Conservation (phyloP, 768 basidiomycete species). For the Lyophyllum semitale region DNA sequence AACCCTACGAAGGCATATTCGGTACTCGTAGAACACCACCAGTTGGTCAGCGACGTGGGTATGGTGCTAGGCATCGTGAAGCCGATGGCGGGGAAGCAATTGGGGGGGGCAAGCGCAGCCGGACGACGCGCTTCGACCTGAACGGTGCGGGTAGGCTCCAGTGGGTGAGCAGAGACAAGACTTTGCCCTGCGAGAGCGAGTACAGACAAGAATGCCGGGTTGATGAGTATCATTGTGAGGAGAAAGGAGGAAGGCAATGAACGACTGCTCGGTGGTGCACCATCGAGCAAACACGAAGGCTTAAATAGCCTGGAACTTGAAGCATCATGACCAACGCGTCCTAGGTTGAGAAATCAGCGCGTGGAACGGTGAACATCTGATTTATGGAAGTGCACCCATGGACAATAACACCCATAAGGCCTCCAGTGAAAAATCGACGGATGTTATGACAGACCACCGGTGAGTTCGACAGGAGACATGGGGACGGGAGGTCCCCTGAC, state of each 20-base stretch:
- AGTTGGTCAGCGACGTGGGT: slow-evolving; percentile 46
- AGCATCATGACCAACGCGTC: background rate
- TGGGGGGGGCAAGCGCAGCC: slow-evolving; percentile 7
- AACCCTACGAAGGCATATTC: slow-evolving; percentile 81
- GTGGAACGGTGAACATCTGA: slow-evolving; percentile 10
- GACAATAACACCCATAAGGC: too few species aligned
- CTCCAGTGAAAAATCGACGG: too few species aligned
- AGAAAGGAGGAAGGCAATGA: background rate
- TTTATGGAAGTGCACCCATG: too few species aligned
- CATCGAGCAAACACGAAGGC: background rate
- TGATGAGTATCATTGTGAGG: slow-evolving; percentile 5
- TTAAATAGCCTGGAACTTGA: slow-evolving; percentile 6
- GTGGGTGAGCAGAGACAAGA: slow-evolving; percentile 5
- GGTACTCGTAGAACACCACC: slow-evolving; percentile 65
- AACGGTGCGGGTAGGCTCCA: slow-evolving; percentile 14
- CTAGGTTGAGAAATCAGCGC: background rate
- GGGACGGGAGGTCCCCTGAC: slow-evolving; percentile 1
- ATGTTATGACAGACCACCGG: background rate
- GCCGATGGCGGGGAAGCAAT: slow-evolving; percentile 23
- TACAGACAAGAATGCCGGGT: background rate
- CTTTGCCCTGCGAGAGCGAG: background rate
- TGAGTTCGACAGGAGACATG: background rate
- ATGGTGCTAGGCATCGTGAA: slow-evolving; percentile 48
- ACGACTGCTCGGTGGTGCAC: background rate
- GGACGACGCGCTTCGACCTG: slow-evolving; percentile 3